phyloP scores from a whole-genome alignment of 805 yeast genomes.

The Zygoascus bituminiphila region DNA sequence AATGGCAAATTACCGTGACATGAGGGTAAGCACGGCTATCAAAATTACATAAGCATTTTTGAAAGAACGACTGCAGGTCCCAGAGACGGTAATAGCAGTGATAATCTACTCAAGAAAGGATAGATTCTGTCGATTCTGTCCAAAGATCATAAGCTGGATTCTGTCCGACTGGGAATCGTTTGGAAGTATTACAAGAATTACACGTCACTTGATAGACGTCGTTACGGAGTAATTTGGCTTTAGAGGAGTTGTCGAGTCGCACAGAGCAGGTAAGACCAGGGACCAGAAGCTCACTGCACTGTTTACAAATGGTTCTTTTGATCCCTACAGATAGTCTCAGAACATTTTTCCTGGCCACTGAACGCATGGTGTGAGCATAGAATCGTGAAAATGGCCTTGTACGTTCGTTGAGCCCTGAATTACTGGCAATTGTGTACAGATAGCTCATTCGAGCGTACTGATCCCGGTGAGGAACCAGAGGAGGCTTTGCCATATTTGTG shows the following conservation, averaged over 20 bases:
- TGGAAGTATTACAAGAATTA: conserved; percentile 40
- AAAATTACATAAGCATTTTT: too few relatives aligned
- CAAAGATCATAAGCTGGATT: conserved; percentile 41
- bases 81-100: too few relatives aligned
- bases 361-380: conserved; percentile 46
- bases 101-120: background rate
- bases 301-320: conserved; percentile 64
- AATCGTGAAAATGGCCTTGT: conserved; percentile 42
- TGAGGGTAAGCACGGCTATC: too few relatives aligned
- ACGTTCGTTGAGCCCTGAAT: conserved; percentile 5
- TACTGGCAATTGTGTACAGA: conserved; percentile 30
- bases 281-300: conserved; percentile 45
- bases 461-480: conserved; percentile 37
- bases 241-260: conserved; percentile 38
- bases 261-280: conserved; percentile 40
- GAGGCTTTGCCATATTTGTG: conserved; percentile 4
- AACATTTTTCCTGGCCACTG: conserved; percentile 62
- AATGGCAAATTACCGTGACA: too few relatives aligned
- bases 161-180: conserved; percentile 57
- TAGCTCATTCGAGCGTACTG: conserved; percentile 22
- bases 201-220: conserved; percentile 48
- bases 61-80: too few relatives aligned
- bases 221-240: conserved; percentile 24
- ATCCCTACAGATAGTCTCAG: conserved; percentile 43
- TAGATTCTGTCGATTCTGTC: conserved; percentile 11